Percentiles rank a stretch among this genome's conserved stretches.
phyloP scores from a whole-genome alignment of 2,329 filamentous ascomycete genomes.

The Metarhizium robertsii region DNA sequence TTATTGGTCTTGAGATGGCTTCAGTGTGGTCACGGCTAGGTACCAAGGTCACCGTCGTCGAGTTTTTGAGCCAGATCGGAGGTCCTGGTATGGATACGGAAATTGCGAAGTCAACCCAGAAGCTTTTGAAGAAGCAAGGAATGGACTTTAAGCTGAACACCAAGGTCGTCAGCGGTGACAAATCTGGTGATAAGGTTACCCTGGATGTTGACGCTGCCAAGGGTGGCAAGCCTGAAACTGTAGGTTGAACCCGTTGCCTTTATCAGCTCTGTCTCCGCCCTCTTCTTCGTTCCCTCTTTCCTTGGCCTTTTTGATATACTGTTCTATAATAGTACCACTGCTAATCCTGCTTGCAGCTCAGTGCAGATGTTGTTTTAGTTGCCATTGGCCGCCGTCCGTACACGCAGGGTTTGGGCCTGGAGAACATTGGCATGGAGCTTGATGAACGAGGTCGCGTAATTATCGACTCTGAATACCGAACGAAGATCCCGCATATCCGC shows the following conservation, averaged over 20 bases:
- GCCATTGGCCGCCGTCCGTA: conserved; percentile 95
- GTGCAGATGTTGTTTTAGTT: conserved; percentile 91
- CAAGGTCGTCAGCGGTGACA: conserved; percentile 84
- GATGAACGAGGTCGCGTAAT: conserved; percentile 92
- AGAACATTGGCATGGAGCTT: conserved; percentile 85
- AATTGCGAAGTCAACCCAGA: conserved; percentile 84
- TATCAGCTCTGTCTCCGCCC: background rate
- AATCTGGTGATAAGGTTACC: conserved; percentile 65
- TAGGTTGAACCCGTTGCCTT: conserved; percentile 26
- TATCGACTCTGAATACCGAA: conserved; percentile 98
- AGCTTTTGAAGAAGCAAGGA: conserved; percentile 91
- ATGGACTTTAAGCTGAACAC: conserved; percentile 98
- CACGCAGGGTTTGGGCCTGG: conserved; percentile 81
- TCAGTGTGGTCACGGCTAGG: conserved; percentile 96
- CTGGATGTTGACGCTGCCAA: conserved; percentile 86
- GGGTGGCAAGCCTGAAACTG: conserved; percentile 88
- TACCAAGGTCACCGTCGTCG: conserved; percentile 90
- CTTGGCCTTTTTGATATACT: background rate
- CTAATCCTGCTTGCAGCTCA: conserved; percentile 49
- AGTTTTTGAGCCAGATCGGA: conserved; percentile 93
- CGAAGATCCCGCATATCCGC: conserved; percentile 93
- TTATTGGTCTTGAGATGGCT: conserved; percentile 97
- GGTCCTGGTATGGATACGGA: conserved; percentile 96
- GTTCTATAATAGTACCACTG: background rate
- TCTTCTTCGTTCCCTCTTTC: background rate